These are phyloP conservation scores for Boletellus sp. DNA, from an alignment of 768 basidiomycete species.

Conservation along the genomic window DNA sequence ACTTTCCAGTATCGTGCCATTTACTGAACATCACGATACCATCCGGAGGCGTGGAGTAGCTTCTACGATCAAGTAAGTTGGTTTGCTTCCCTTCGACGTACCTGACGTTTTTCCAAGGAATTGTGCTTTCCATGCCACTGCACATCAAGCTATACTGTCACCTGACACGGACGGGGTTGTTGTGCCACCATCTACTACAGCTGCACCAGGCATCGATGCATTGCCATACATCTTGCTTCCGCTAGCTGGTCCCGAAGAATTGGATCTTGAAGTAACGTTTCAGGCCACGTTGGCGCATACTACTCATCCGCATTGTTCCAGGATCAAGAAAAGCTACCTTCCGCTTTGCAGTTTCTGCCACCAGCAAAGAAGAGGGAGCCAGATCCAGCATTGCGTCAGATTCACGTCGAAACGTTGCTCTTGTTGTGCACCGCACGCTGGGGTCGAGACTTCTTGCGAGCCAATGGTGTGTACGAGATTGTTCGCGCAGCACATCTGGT, in stretches of 20 bases:
- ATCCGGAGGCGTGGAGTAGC: constrained; percentile 87
- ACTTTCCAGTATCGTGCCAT: constrained; percentile 73
- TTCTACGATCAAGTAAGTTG: constrained; percentile 76
- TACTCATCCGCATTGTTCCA: constrained; percentile 27
- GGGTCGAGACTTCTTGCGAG: constrained; percentile 79
- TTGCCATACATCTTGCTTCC: constrained; percentile 85
- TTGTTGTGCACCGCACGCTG: constrained; percentile 85
- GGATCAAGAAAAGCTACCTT: constrained; percentile 86
- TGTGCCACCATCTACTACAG: constrained; percentile 53
- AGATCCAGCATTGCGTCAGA: constrained; percentile 72
- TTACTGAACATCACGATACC: constrained; percentile 85
- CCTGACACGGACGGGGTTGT: constrained; percentile 56
- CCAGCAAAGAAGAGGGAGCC: constrained; percentile 79
- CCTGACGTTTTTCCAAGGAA: constrained; percentile 49
- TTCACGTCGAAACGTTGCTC: constrained; percentile 85
- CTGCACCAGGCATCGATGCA: constrained; percentile 76
- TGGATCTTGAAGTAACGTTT: constrained; percentile 74
- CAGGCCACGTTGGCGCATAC: neutral
- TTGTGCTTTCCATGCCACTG: constrained; percentile 65
- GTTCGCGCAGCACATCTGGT: constrained; percentile 71
- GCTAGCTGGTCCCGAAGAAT: constrained; percentile 92
- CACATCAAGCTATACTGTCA: constrained; percentile 68
- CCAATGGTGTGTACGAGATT: constrained; percentile 83
- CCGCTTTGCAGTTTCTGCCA: constrained; percentile 84
- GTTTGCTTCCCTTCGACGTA: neutral